Conservation (phyloP, 441 rosid genomes). For the Geranium incanum region DNA sequence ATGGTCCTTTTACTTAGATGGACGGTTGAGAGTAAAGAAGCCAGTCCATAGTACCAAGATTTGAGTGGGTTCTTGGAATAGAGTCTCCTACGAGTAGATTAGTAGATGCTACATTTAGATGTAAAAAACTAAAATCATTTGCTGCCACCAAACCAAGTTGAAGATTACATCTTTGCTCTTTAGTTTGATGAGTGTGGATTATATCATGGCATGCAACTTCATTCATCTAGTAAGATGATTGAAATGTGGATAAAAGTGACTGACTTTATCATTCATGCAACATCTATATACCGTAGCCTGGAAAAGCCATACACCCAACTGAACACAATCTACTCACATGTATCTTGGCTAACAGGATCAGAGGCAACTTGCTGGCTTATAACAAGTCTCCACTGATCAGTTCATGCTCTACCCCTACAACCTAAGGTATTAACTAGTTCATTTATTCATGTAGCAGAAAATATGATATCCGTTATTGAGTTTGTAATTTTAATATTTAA, state of each 20-base stretch:
- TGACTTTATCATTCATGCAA: slow-evolving; percentile 8
- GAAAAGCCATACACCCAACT: slow-evolving; percentile 12
- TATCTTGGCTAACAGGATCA: slow-evolving; percentile 19
- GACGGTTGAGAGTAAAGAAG: not conserved
- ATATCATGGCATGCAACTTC: not conserved
- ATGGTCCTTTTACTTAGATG: too few relatives aligned
- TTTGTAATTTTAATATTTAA: not conserved
- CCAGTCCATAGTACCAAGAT: not conserved
- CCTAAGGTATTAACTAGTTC: slow-evolving; percentile 7
- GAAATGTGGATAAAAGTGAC: not conserved
- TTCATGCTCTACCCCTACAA: not conserved
- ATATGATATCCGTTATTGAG: not conserved
- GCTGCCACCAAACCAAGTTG: not conserved
- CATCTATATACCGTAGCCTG: slow-evolving; percentile 15
- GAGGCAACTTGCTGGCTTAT: slow-evolving; percentile 24
- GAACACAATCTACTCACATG: slow-evolving; percentile 15
- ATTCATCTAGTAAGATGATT: not conserved
- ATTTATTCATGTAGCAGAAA: not conserved
- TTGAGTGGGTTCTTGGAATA: not conserved
- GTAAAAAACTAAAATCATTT: too few relatives aligned
- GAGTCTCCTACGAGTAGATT: not conserved
- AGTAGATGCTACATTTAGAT: not conserved
- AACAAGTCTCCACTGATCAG: slow-evolving; percentile 8
- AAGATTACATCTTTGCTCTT: not conserved
- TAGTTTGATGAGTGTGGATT: slow-evolving; percentile 3